Evolutionary conservation across 768 basidiomycete species (phyloP).

Genomic region (Cystofilobasidium macerans): DNA sequence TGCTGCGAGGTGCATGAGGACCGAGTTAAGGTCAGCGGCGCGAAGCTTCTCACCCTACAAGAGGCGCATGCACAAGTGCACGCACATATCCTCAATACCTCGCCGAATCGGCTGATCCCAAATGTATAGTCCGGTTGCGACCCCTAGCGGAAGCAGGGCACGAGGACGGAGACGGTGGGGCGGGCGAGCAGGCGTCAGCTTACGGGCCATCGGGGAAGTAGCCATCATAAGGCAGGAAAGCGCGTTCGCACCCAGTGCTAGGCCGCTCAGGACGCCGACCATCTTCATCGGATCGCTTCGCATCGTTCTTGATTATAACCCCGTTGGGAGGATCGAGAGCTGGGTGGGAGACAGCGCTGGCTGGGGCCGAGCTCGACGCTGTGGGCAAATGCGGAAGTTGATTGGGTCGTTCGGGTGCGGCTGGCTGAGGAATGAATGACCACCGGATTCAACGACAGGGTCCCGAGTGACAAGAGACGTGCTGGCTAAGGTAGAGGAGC

Average conservation of each 20-base stretch:
- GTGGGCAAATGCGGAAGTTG: too few species aligned
- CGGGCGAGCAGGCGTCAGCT: not conserved
- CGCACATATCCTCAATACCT: not conserved
- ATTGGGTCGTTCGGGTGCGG: too few species aligned
- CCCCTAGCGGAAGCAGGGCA: not conserved
- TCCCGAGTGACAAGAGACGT: too few species aligned
- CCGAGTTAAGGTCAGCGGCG: not conserved
- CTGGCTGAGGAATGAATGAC: too few species aligned
- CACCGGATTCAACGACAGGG: too few species aligned
- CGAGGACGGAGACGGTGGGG: not conserved
- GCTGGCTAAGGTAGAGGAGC: too few species aligned
- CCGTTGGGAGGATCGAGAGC: too few species aligned
- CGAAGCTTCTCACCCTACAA: not conserved
- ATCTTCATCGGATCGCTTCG: not conserved
- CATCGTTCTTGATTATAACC: too few species aligned
- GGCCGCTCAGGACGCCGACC: not conserved
- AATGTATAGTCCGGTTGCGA: not conserved
- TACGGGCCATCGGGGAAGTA: too few species aligned
- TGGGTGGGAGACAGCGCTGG: too few species aligned
- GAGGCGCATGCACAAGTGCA: not conserved
- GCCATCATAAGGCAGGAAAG: too few species aligned
- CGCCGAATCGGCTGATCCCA: not conserved
- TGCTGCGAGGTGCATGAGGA: not conserved
- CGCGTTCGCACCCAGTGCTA: not conserved
- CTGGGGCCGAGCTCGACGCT: too few species aligned